Conservation (phyloP, 306 rosid species). For the Cercis canadensis region DNA sequence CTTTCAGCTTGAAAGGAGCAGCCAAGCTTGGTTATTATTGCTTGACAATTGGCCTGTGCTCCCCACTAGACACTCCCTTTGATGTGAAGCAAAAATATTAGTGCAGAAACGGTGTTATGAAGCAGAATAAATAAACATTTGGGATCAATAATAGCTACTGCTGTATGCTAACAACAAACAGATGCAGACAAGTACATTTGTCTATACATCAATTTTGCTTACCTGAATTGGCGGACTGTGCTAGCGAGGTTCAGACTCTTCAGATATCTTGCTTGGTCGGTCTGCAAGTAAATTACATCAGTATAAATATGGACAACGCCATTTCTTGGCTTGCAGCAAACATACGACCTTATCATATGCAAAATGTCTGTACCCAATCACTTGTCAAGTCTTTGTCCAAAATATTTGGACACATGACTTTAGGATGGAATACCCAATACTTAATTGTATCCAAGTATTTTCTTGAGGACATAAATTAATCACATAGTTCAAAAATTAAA, state of each 20-base stretch:
- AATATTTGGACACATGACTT: no score
- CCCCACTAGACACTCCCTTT: not conserved
- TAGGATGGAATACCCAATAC: no score
- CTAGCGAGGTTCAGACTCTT: conserved; percentile 13
- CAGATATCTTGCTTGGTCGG: conserved; percentile 27
- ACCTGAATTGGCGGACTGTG: conserved; percentile 35
- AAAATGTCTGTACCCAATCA: not conserved
- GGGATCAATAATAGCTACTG: conserved; percentile 29
- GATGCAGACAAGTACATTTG: conserved; percentile 29
- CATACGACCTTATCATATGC: not conserved
- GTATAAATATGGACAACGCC: conserved; percentile 5
- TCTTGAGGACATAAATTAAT: no score
- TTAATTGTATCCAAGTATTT: no score
- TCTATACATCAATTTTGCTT: conserved; percentile 20
- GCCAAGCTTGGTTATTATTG: not conserved
- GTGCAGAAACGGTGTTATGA: not conserved
- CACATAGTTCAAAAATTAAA: no score
- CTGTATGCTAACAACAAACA: conserved; percentile 20
- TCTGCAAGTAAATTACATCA: conserved; percentile 25
- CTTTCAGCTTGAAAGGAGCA: conserved; percentile 5
- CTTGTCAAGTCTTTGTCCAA: no score
- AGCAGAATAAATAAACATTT: conserved; percentile 4
- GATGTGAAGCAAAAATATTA: not conserved
- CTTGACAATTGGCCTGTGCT: conserved; percentile 5
- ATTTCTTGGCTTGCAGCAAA: not conserved